phyloP scores from a whole-genome alignment of 495 filamentous ascomycete species.

The Penicillium canescens region DNA sequence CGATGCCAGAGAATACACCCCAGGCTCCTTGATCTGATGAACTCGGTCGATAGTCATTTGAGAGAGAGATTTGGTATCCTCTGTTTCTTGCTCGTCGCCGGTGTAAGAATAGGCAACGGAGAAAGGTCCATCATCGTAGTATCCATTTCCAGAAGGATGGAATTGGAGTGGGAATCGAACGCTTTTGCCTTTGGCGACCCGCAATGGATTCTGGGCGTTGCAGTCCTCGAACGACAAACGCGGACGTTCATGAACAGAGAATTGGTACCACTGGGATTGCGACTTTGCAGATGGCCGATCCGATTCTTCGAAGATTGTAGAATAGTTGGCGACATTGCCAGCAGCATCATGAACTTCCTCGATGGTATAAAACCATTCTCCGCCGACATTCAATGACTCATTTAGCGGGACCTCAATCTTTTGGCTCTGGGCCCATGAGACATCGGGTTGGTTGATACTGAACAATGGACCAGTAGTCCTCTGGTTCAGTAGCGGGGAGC shows the following conservation, averaged over 20 bases:
- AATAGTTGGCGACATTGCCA: constrained; percentile 84
- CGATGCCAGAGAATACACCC: constrained; percentile 79
- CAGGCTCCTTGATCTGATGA: constrained; percentile 66
- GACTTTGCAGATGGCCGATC: constrained; percentile 58
- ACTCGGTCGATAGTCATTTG: constrained; percentile 38
- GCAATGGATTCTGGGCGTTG: constrained; percentile 75
- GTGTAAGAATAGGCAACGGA: constrained; percentile 56
- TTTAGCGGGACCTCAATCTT: constrained; percentile 77
- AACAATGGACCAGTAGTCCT: constrained; percentile 56
- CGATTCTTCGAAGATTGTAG: constrained; percentile 53
- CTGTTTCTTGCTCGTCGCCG: constrained; percentile 50
- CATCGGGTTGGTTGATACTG: constrained; percentile 51
- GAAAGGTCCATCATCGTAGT: constrained; percentile 44
- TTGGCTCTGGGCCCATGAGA: constrained; percentile 79
- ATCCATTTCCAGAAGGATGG: constrained; percentile 55
- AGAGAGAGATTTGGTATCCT: constrained; percentile 47
- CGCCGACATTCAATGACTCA: constrained; percentile 75
- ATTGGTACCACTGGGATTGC: constrained; percentile 72
- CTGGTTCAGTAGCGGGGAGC: constrained; percentile 67
- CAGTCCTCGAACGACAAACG: constrained; percentile 68
- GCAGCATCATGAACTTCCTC: constrained; percentile 89
- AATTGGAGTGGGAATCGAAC: constrained; percentile 73
- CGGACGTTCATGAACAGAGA: constrained; percentile 86
- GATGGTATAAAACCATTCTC: constrained; percentile 84
- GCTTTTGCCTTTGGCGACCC: constrained; percentile 71